Conservation (phyloP, 2,329 filamentous ascomycete genomes). For the Epichloe uncinata region DNA sequence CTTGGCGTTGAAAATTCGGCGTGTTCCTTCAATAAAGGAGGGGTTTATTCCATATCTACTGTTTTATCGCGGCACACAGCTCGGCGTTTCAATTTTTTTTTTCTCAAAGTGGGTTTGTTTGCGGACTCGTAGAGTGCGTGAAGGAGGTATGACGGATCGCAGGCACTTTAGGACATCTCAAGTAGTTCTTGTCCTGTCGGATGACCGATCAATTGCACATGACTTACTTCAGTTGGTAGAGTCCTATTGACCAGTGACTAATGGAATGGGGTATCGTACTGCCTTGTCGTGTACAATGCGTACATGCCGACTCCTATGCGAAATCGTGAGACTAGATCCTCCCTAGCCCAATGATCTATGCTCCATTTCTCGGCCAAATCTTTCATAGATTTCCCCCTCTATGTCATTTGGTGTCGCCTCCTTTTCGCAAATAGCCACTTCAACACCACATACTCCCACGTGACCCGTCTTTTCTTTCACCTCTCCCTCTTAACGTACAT, state of each 20-base stretch:
- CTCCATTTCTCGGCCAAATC: background rate
- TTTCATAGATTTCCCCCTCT: background rate
- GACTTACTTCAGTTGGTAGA: background rate
- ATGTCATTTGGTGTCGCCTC: background rate
- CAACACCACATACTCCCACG: background rate
- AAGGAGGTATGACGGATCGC: too few species aligned
- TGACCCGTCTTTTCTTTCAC: background rate
- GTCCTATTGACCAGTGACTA: background rate
- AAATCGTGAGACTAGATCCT: background rate
- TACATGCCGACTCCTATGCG: background rate
- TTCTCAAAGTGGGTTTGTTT: background rate
- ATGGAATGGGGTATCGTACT: background rate
- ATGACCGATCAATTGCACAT: background rate
- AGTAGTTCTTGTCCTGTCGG: too few species aligned
- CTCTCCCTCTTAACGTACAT: background rate
- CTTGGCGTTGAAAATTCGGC: background rate
- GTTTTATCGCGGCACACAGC: background rate
- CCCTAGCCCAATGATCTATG: background rate
- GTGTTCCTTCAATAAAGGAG: too few species aligned
- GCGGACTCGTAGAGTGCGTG: too few species aligned
- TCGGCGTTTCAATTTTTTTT: background rate
- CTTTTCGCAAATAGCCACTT: background rate
- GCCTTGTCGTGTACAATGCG: background rate
- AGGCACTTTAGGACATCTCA: too few species aligned
- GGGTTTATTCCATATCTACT: too few species aligned